These are phyloP conservation scores for Phytophthora syringae DNA, from an alignment of 352 stramenopile genomes.

Conservation along the genomic window DNA sequence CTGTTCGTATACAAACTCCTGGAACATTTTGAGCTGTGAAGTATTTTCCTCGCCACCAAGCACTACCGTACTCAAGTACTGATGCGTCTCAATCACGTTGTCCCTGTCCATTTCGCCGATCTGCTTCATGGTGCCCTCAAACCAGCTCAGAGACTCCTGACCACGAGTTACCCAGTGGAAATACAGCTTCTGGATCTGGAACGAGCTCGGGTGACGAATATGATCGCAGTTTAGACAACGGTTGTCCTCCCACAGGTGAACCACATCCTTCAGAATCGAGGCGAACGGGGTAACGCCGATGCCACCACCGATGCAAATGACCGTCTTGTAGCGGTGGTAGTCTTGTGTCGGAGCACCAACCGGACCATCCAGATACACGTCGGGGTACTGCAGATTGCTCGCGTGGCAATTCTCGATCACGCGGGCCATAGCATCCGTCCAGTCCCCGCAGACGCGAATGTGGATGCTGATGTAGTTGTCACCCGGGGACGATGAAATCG, in stretches of 20 bases:
- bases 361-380: slow-evolving; percentile 78
- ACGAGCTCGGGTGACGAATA: slow-evolving; percentile 68
- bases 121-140: slow-evolving; percentile 88
- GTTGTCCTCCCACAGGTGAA: slow-evolving; percentile 80
- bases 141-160: slow-evolving; percentile 85
- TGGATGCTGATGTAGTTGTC: slow-evolving; percentile 88
- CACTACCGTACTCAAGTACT: slow-evolving; percentile 87
- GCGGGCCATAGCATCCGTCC: slow-evolving; percentile 65
- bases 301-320: slow-evolving; percentile 77
- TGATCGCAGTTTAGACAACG: slow-evolving; percentile 78
- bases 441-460: slow-evolving; percentile 80
- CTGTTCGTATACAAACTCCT: slow-evolving; percentile 84
- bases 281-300: slow-evolving; percentile 88
- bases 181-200: slow-evolving; percentile 87
- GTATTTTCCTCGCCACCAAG: slow-evolving; percentile 72
- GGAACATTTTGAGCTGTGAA: slow-evolving; percentile 83
- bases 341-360: slow-evolving; percentile 79
- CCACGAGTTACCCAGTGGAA: slow-evolving; percentile 89
- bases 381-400: slow-evolving; percentile 64
- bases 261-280: slow-evolving; percentile 80
- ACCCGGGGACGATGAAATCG: slow-evolving; percentile 84
- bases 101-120: slow-evolving; percentile 78
- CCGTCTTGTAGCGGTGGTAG: slow-evolving; percentile 78
- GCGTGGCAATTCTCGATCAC: slow-evolving; percentile 71
- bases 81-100: slow-evolving; percentile 82